Percentiles rank a stretch among this genome's conserved stretches.
Conservation (phyloP, 495 filamentous ascomycete species). For the Lophiostoma macrostomum region DNA sequence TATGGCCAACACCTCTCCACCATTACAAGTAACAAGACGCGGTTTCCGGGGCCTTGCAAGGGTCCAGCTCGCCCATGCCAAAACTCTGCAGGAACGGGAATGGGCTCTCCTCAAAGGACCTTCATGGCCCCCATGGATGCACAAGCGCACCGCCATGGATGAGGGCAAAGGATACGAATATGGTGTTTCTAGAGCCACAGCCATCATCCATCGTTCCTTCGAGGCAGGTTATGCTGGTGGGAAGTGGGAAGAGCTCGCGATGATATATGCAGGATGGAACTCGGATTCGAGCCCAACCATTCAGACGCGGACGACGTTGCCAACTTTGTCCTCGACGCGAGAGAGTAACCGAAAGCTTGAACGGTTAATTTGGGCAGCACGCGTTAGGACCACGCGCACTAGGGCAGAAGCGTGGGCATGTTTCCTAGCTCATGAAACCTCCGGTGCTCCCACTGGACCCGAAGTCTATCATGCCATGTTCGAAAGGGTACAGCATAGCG, state of each 20-base stretch:
- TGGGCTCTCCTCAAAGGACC: slow-evolving; percentile 58
- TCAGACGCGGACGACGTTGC: slow-evolving; percentile 49
- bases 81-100: slow-evolving; percentile 57
- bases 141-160: slow-evolving; percentile 58
- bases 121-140: slow-evolving; percentile 72
- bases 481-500: slow-evolving; percentile 54
- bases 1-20: slow-evolving; percentile 58
- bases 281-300: slow-evolving; percentile 67
- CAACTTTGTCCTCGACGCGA: not conserved
- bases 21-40: slow-evolving; percentile 54
- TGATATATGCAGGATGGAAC: slow-evolving; percentile 64
- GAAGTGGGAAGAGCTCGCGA: slow-evolving; percentile 56
- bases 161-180: slow-evolving; percentile 54
- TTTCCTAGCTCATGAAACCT: slow-evolving; percentile 56
- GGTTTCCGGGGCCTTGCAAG: slow-evolving; percentile 61
- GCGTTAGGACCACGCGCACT: slow-evolving; percentile 64
- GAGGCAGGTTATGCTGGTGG: slow-evolving; percentile 60
- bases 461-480: slow-evolving; percentile 60
- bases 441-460: slow-evolving; percentile 12
- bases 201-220: slow-evolving; percentile 55
- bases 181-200: slow-evolving; percentile 56
- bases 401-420: slow-evolving; percentile 69
- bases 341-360: not conserved
- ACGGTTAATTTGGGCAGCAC: slow-evolving; percentile 51
- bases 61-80: slow-evolving; percentile 63